Evolutionary conservation across 352 stramenopile genomes (phyloP).

Genomic region (Pythium guiyangense): DNA sequence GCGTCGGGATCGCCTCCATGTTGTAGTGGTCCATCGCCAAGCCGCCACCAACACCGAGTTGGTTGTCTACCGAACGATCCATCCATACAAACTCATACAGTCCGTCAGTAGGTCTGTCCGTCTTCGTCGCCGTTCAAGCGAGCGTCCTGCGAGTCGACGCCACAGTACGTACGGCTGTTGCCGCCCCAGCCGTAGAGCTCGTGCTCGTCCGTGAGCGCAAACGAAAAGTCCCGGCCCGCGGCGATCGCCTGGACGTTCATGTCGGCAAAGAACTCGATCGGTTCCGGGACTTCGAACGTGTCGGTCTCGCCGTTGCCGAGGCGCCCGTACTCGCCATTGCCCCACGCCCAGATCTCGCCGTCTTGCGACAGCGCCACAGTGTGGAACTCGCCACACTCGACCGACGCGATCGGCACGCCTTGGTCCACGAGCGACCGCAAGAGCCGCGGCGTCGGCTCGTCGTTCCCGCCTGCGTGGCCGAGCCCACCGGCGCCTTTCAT

Average conservation of each 20-base stretch:
- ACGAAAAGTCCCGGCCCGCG: conserved; percentile 86
- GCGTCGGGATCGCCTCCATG: conserved; percentile 90
- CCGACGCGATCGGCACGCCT: conserved; percentile 60
- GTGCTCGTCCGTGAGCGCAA: conserved; percentile 80
- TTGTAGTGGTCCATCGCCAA: conserved; percentile 92
- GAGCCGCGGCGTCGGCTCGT: conserved; percentile 66
- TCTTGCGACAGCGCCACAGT: conserved; percentile 86
- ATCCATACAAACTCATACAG: not conserved
- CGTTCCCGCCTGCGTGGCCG: conserved; percentile 67
- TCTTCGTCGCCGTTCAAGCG: not conserved
- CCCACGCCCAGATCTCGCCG: conserved; percentile 90
- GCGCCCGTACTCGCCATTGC: conserved; percentile 89
- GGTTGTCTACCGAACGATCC: conserved; percentile 52
- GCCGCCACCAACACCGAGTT: conserved; percentile 86
- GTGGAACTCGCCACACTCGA: conserved; percentile 87
- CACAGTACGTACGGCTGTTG: conserved; percentile 82
- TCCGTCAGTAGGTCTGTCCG: not conserved
- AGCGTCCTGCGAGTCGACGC: not conserved
- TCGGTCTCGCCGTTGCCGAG: conserved; percentile 87
- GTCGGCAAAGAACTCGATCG: conserved; percentile 81
- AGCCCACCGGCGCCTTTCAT: conserved; percentile 77
- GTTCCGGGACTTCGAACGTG: conserved; percentile 77
- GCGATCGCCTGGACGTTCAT: conserved; percentile 67
- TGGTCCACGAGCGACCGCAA: conserved; percentile 74
- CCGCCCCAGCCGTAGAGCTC: conserved; percentile 89